These are phyloP conservation scores for Eimeria zaria DNA, from an alignment of 169 alveolate species.

Conservation along the genomic window DNA sequence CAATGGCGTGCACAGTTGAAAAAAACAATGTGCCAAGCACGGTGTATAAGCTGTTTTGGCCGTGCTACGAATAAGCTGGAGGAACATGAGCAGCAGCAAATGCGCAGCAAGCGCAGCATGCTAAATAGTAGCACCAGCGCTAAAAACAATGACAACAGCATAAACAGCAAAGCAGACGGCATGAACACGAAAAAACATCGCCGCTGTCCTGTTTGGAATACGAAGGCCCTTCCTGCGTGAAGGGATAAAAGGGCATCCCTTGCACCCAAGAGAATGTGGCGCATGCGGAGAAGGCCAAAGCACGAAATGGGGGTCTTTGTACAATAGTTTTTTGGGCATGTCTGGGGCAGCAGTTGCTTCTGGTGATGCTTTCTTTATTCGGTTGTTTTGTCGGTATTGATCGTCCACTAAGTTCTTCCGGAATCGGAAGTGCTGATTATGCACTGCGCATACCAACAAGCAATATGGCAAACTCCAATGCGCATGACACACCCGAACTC, in stretches of 20 bases:
- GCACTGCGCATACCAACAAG: background rate
- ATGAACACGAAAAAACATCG: background rate
- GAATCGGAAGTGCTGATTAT: background rate
- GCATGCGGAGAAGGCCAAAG: background rate
- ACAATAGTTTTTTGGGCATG: background rate
- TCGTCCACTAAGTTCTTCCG: background rate
- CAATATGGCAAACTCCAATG: background rate
- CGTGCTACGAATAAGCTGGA: background rate
- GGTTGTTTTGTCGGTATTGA: background rate
- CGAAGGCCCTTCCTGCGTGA: background rate
- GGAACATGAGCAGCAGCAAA: background rate
- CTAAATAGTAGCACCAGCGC: background rate
- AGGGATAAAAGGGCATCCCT: background rate
- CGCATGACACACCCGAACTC: background rate
- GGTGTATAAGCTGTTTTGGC: background rate
- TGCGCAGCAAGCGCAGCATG: background rate
- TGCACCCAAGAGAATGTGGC: background rate
- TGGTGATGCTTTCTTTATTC: background rate
- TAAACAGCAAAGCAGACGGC: background rate
- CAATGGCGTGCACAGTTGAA: background rate
- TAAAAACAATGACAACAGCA: background rate
- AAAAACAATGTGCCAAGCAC: background rate
- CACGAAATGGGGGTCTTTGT: background rate
- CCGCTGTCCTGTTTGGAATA: background rate
- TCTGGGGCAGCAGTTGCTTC: slow-evolving; percentile 8